Evolutionary conservation across 176 grass and related monocot species (phyloP), one percentile per base, ranked within the genome.

Genomic region (Oryza meridionalis): DNA sequence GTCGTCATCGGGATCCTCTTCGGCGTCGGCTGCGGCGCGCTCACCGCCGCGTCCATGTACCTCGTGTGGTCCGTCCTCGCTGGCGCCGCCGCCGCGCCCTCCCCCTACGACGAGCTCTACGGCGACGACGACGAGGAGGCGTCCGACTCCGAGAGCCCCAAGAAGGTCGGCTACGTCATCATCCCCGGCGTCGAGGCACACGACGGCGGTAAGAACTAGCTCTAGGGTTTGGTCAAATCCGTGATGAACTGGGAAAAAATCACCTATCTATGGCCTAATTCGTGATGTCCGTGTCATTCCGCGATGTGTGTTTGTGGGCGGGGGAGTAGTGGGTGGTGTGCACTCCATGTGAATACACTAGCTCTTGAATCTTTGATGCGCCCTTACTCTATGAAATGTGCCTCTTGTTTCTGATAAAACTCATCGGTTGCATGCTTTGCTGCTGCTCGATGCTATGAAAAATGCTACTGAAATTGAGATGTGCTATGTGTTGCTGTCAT

Each of bases 31-130:
- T 97, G 91, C 67, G 89, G 89, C 26, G 87, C 89, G 65, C 89
- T 94, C 71, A 91, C 90, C 49, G 88, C 87, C 9, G 92, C 92
- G 3, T 93, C 88, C 43, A 67, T 92, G 84, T 95, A 93, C 79
- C 86, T 93, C 72, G 69, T 90, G 19, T 89, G 89, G 89, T 89
- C 84, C 81, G 45, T 90, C 66, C 45, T 88, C 46, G 76, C 91
- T 73, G 85, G 86, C 19, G 47, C 68, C 80, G 82, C 55, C 80
- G 82, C 77, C 33, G 73, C 79, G 22, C 65, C 70, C 22, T 72
- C 72, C 55, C 70, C 86, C 84, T 88, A 93, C 25, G 91, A 88
- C 7, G 90, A 88, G 81, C 69, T 86, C 15, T 77, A 79, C 44
- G 69, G 19, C 22, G 73, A 89, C 26, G 84, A 86, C 15, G 68